phyloP scores from a whole-genome alignment of 75 land plant genomes.

The Pinus tabuliformis region DNA sequence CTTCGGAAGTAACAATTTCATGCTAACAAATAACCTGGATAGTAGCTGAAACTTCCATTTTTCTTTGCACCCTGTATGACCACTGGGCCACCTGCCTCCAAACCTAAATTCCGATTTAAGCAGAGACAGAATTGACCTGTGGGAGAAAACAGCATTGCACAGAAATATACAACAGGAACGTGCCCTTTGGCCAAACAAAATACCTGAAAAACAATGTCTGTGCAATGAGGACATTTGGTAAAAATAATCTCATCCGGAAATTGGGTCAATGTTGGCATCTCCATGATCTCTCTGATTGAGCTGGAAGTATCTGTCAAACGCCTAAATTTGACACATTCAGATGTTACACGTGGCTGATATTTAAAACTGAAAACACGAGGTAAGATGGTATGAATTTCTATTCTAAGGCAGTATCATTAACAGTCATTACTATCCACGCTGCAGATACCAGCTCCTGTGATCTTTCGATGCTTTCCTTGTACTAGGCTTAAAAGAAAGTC shows the following conservation, averaged over 20 bases:
- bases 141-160: constrained; percentile 1
- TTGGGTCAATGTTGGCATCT: background rate
- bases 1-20: background rate
- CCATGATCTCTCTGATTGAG: background rate
- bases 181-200: constrained; percentile 1
- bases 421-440: background rate
- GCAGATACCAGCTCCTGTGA: constrained; percentile 16
- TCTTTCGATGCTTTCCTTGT: constrained; percentile 22
- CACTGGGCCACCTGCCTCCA: constrained; percentile 6
- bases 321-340: constrained; percentile 3
- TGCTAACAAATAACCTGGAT: background rate
- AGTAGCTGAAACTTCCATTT: background rate
- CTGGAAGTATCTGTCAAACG: constrained; percentile 1
- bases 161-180: background rate
- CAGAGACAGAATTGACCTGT: constrained; percentile 9
- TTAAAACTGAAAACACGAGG: constrained; percentile 7
- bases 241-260: constrained; percentile 3
- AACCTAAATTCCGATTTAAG: constrained; percentile 8
- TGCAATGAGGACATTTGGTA: background rate
- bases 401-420: background rate
- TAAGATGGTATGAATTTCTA: background rate
- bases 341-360: constrained; percentile 1
- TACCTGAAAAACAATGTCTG: constrained; percentile 6
- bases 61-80: background rate
- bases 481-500: constrained; percentile 68